These are phyloP conservation scores for Calocybe indica DNA, from an alignment of 768 basidiomycete genomes.

Conservation along the genomic window DNA sequence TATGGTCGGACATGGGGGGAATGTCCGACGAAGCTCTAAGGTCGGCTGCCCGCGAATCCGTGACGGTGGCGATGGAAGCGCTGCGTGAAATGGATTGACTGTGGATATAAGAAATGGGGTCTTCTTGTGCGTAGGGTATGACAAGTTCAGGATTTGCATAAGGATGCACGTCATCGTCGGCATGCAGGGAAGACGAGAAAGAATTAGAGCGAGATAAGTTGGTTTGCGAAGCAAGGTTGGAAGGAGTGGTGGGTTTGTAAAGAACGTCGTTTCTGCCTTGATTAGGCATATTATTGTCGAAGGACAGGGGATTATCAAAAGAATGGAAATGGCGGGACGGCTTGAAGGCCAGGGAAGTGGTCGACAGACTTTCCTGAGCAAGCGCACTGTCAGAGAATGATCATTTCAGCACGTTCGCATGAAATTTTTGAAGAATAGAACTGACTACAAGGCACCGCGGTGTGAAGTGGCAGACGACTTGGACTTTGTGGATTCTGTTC, in stretches of 20 bases:
- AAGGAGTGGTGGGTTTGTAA: conserved; percentile 5
- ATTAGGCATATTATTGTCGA: conserved; percentile 1
- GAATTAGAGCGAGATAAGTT: no score
- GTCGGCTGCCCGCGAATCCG: conserved; percentile 27
- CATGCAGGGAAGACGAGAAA: conserved; percentile 15
- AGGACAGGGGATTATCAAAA: conserved; percentile 8
- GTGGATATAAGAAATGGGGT: conserved; percentile 18
- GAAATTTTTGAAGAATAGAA: conserved; percentile 12
- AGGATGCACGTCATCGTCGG: conserved; percentile 52
- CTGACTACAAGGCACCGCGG: conserved; percentile 57
- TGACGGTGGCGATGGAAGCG: conserved; percentile 49
- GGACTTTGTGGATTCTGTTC: conserved; percentile 45
- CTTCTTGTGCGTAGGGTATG: conserved; percentile 25
- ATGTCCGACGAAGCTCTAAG: conserved; percentile 25
- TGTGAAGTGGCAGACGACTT: conserved; percentile 52
- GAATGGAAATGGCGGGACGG: no score
- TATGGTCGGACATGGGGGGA: conserved; percentile 28
- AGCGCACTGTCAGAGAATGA: conserved; percentile 35
- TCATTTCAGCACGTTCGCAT: conserved; percentile 3
- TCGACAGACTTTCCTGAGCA: conserved; percentile 56
- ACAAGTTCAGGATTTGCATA: conserved; percentile 78
- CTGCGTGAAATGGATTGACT: conserved; percentile 31
- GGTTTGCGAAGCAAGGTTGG: not conserved
- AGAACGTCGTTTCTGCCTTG: not conserved
- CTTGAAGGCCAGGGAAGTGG: conserved; percentile 38